phyloP scores from a whole-genome alignment of 768 basidiomycete genomes.

The Agrocybe praecox region DNA sequence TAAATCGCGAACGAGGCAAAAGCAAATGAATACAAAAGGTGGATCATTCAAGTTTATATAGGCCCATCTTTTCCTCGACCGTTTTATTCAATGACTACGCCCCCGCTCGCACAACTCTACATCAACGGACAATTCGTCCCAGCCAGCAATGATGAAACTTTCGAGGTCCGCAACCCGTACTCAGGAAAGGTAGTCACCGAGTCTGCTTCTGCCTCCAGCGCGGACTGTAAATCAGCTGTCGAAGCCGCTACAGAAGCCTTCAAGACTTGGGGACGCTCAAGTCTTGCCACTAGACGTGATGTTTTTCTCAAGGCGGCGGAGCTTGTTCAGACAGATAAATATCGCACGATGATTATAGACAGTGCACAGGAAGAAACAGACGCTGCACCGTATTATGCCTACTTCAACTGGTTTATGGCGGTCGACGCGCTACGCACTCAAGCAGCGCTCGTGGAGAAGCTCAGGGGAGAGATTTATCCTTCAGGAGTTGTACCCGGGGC shows the following conservation, averaged over 20 bases:
- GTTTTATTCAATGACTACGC: slow-evolving; percentile 14
- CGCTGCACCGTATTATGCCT: slow-evolving; percentile 28
- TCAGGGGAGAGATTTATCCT: slow-evolving; percentile 47
- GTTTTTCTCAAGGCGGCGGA: slow-evolving; percentile 53
- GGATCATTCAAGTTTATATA: background rate
- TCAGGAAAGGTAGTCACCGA: slow-evolving; percentile 44
- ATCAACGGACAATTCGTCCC: slow-evolving; percentile 41
- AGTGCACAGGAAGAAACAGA: slow-evolving; percentile 40
- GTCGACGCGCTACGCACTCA: slow-evolving; percentile 28
- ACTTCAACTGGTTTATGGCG: slow-evolving; percentile 26
- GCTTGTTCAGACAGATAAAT: slow-evolving; percentile 42
- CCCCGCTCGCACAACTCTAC: slow-evolving; percentile 36
- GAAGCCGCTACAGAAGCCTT: slow-evolving; percentile 48
- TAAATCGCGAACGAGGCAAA: background rate
- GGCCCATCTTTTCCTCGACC: background rate
- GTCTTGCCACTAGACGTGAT: slow-evolving; percentile 37
- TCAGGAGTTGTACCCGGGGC: slow-evolving; percentile 45
- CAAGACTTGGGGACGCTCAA: slow-evolving; percentile 46
- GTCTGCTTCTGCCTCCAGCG: slow-evolving; percentile 46
- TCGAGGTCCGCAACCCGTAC: slow-evolving; percentile 47
- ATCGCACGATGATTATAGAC: slow-evolving; percentile 33
- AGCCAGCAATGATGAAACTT: slow-evolving; percentile 38
- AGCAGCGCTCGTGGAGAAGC: slow-evolving; percentile 34
- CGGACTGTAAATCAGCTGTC: slow-evolving; percentile 46
- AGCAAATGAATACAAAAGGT: background rate